Evolutionary conservation across 2,329 filamentous ascomycete genomes (phyloP), one percentile per base, ranked within the genome.

Genomic region (Apiospora malaysiana): DNA sequence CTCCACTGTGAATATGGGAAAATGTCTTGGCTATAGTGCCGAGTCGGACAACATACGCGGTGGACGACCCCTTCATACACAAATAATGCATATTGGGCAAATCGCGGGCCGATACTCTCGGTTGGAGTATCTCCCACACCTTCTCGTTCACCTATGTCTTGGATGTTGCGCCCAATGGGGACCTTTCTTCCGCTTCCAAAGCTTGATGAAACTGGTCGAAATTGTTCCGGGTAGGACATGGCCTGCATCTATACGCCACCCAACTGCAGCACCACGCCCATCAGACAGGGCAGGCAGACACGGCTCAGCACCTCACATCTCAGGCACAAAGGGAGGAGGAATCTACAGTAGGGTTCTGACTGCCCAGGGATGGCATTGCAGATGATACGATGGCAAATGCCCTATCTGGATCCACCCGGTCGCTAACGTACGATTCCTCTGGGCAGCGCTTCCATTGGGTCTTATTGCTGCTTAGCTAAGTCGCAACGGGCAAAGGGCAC

Each of bases 31-130:
- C 27, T 59, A 59, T 63, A 63, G 27, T 40, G 10, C 56, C 32
- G 32, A 63, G 56, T 63, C 56, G 56, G 27, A 63, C 56, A 63
- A 21, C 56, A 63, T 63, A 63, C 56, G 56, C 32, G 56, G 56
- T 23, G 32, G 51, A 59, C 51, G 7, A 32, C 51, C 51, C 51
- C 51, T 59, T 59, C 51, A 59, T 59, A 37, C 27, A 25, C 25
- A 32, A 37, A 37, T 18, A 27, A 37, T 10, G 7, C 27, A 32
- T 37, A 37, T 4, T 59, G 51, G 16, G 51, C 51, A 59, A 63
- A n/a, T 63, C 56, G 18, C 56, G 56, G 56, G 9, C 32, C 56
- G 9, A 63, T 2, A 8, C 10, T 40, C 27, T 63, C 56, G 32
- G 32, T 63, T 63, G 56, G 32, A 40, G 32, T 18, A n/a, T 40